A percentile compares a stretch with the other conserved stretches of the same genome.
Evolutionary conservation across 768 basidiomycete genomes (phyloP).

Genomic region (Lactarius sanguifluus): DNA sequence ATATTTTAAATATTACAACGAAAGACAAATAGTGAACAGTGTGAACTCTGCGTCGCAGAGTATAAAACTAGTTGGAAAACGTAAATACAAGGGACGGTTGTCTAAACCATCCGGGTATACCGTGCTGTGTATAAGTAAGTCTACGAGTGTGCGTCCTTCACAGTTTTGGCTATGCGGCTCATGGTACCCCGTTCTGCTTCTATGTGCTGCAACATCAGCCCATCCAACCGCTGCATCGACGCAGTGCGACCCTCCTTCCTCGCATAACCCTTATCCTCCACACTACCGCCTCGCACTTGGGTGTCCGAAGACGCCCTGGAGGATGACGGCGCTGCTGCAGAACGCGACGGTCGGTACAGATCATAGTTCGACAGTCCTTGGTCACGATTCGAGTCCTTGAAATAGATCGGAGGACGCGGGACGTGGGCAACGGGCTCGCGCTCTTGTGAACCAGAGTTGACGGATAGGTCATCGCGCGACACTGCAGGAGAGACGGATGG

Average conservation of each 20-base stretch:
- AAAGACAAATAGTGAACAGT: constrained; percentile 13
- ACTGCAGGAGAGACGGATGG: constrained; percentile 23
- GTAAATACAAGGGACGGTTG: constrained; percentile 6
- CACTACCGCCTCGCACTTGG: constrained; percentile 21
- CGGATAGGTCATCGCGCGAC: constrained; percentile 18
- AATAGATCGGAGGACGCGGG: constrained; percentile 24
- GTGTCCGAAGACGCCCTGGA: constrained; percentile 17
- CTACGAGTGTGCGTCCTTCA: constrained; percentile 28
- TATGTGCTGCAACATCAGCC: constrained; percentile 79
- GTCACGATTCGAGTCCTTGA: constrained; percentile 26
- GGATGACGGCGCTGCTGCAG: constrained; percentile 16
- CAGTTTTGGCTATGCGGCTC: constrained; percentile 63
- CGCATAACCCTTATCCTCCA: constrained; percentile 9
- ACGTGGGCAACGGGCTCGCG: constrained; percentile 23
- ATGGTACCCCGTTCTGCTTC: constrained; percentile 80
- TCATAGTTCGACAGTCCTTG: constrained; percentile 25
- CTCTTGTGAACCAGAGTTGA: constrained; percentile 16
- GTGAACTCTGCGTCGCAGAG: constrained; percentile 20
- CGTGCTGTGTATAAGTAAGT: constrained; percentile 14
- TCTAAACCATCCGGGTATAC: constrained; percentile 24
- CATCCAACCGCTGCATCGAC: constrained; percentile 67
- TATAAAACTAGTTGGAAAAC: constrained; percentile 6
- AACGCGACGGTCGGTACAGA: constrained; percentile 19
- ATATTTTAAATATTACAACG: constrained; percentile 21
- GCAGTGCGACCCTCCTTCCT: constrained; percentile 50